Evolutionary conservation across 352 stramenopile genomes (phyloP).

Genomic region (Phytophthora capsici): DNA sequence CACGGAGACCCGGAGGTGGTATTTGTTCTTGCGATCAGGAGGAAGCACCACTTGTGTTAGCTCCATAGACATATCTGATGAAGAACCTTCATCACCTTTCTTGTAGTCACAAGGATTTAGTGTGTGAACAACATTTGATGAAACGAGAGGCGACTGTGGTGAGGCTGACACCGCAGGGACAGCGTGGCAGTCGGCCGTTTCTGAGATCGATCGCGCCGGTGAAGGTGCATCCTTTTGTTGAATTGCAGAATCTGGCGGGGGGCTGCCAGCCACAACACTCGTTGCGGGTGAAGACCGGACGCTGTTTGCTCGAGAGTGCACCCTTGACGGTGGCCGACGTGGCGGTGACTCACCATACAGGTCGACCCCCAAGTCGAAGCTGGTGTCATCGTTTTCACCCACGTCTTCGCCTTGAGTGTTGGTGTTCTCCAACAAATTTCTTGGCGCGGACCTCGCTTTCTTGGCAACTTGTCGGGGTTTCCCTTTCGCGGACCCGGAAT

Average conservation of each 20-base stretch:
- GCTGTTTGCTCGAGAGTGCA: constrained; percentile 23
- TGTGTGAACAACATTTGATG: neutral
- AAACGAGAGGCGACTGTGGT: constrained; percentile 13
- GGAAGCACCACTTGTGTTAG: constrained; percentile 40
- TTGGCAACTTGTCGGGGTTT: constrained; percentile 1
- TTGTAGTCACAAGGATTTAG: neutral
- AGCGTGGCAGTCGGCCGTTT: neutral
- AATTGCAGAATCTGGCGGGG: constrained; percentile 1
- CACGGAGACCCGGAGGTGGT: constrained; percentile 35
- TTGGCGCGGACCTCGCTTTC: constrained; percentile 24
- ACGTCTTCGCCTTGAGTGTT: constrained; percentile 4
- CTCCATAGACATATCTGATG: constrained; percentile 29
- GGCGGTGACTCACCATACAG: constrained; percentile 34
- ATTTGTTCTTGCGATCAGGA: constrained; percentile 31
- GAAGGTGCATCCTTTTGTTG: constrained; percentile 6
- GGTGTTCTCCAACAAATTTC: constrained; percentile 12
- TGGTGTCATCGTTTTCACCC: constrained; percentile 29
- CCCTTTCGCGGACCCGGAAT: too few relatives aligned
- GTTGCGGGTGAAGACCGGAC: constrained; percentile 20
- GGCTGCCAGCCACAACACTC: constrained; percentile 17
- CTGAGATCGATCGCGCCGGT: neutral
- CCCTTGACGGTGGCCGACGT: constrained; percentile 30
- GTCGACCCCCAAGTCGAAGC: constrained; percentile 30
- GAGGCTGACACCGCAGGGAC: neutral
- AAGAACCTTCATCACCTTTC: neutral